phyloP scores from a whole-genome alignment of 2,329 filamentous ascomycete species.

The Nemania serpens region DNA sequence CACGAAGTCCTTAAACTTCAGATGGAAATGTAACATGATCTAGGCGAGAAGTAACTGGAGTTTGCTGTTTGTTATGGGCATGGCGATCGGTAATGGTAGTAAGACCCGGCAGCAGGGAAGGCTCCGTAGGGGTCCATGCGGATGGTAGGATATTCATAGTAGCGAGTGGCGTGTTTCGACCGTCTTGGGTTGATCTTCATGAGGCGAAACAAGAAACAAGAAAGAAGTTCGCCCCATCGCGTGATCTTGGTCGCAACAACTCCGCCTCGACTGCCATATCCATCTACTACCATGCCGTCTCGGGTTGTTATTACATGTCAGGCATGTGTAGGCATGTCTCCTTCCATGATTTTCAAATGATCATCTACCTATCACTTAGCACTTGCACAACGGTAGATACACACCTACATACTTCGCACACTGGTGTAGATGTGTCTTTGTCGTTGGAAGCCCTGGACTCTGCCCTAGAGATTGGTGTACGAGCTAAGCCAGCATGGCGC shows the following conservation, averaged over 20 bases:
- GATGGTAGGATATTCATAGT: background rate
- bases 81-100: background rate
- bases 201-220: background rate
- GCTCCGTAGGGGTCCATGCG: background rate
- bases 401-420: no score
- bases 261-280: background rate
- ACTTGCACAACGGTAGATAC: no score
- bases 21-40: background rate
- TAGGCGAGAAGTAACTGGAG: background rate
- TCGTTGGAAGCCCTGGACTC: no score
- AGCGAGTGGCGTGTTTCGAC: background rate
- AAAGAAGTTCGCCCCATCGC: slow-evolving; percentile 1
- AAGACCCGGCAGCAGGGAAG: background rate
- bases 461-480: no score
- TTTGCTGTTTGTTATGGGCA: no score
- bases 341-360: no score
- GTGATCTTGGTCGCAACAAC: slow-evolving; percentile 1
- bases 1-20: background rate
- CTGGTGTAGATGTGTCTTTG: no score
- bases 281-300: no score
- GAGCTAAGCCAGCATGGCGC: no score
- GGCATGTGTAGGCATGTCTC: no score
- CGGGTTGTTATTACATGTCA: no score
- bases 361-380: no score
- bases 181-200: background rate